Evolutionary conservation across 106 monocot genomes (phyloP).

Genomic region (Acorus calamus): DNA sequence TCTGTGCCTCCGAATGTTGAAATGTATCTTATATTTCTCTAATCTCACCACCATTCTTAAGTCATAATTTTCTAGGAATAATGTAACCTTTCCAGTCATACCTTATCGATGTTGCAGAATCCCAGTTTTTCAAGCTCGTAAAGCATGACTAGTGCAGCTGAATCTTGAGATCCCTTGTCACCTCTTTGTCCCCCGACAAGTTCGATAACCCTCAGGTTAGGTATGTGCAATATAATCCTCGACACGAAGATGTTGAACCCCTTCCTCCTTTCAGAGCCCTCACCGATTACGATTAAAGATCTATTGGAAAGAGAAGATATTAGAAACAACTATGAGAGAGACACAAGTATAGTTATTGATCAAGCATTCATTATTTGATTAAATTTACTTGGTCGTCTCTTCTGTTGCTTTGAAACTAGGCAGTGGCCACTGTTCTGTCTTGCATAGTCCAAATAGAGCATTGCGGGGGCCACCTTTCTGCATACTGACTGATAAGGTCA

Average conservation of each 20-base stretch:
- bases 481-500: slow-evolving; percentile 42
- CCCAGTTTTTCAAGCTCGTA: slow-evolving; percentile 59
- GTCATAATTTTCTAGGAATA: too few species aligned
- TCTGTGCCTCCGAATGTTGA: too few species aligned
- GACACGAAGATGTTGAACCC: slow-evolving; percentile 31
- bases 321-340: not conserved
- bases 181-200: slow-evolving; percentile 39
- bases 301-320: too few species aligned
- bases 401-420: slow-evolving; percentile 42
- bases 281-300: not conserved
- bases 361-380: not conserved
- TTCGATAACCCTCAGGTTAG: slow-evolving; percentile 21
- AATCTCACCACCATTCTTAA: too few species aligned
- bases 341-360: not conserved
- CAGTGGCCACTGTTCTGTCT: slow-evolving; percentile 65
- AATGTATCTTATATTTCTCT: too few species aligned
- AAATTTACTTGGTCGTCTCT: slow-evolving; percentile 26
- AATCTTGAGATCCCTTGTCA: slow-evolving; percentile 81
- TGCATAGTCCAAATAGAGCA: slow-evolving; percentile 68
- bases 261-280: not conserved
- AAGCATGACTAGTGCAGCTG: slow-evolving; percentile 70
- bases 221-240: slow-evolving; percentile 43
- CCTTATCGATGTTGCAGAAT: slow-evolving; percentile 33
- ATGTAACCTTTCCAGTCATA: slow-evolving; percentile 4
- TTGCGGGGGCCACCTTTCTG: slow-evolving; percentile 81